Base-by-base conservation (phyloP, 192 early-diverging fungal genomes). In the Oehlia diaphana region DNA sequence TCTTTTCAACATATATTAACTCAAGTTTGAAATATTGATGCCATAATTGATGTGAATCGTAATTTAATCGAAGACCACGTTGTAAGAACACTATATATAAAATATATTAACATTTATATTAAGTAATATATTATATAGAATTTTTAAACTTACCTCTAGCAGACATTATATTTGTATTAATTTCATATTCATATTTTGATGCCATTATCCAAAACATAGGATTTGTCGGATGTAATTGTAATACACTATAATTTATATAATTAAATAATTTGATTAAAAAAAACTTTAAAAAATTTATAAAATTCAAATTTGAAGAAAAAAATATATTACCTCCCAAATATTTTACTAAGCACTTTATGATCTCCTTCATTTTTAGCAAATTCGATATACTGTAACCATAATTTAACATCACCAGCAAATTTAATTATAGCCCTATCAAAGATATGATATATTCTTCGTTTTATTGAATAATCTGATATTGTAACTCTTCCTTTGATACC, bases 361-460 rank as follows among this genome's bases (percentile, higher is more conserved):
- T 82, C 82, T 12, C 89, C 82, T 33, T 79, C 84, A 13, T 72
- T 83, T 80, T 90, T 91, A 19, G 93, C 89, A 88, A 92, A 96
- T 28, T 93, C 94, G 82, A 98, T 92, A 81, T 95, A 99, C 85
- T 97, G 95, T 62, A 94, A 69, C 98, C 98, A 99, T 80, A 99
- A 81, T 35, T 82, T 80, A 21, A 93, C 79, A 78, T 97, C 96
- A 31, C 93, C 93, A 4, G 86, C 80, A 81, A 96, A 98, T 79
- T 93, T 92, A 28, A 83, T 89, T 23, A 97, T 83, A 33, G 92
- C 89, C 44, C 95, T 89, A 74, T 92, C 89, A 83, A 93, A 99
- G 33, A 99, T 86, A 66, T 87, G 84, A 77, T 93, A 92, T 72
- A 98, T 92, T 2, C 96, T 88, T 62, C 89, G 85, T 8, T 83